Percentiles rank a stretch among this genome's conserved stretches.
Evolutionary conservation across 2,329 filamentous ascomycete species (phyloP).

Genomic region (Chalaropsis thielavioides): DNA sequence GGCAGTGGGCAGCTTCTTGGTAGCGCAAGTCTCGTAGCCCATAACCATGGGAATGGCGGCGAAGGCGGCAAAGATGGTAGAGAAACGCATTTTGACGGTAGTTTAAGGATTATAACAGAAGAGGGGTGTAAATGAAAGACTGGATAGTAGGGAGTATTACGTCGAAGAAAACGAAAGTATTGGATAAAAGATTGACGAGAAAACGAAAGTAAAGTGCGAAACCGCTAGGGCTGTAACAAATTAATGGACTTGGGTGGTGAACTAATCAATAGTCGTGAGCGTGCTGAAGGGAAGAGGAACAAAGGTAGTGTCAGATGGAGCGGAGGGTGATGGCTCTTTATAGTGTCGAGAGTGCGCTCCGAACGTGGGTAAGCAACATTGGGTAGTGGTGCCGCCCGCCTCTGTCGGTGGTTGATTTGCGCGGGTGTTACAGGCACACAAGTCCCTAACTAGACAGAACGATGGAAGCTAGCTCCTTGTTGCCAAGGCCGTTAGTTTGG

Average conservation of each 20-base stretch:
- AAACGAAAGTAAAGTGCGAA: slow-evolving; percentile 3
- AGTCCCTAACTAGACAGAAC: background rate
- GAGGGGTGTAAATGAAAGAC: background rate
- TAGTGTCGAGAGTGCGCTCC: background rate
- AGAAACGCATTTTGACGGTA: slow-evolving; percentile 4
- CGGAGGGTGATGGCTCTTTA: background rate
- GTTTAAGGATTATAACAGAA: background rate
- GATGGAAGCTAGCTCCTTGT: background rate
- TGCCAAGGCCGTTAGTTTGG: background rate
- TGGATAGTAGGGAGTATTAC: background rate
- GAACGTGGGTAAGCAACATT: background rate
- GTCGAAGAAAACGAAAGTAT: slow-evolving; percentile 5
- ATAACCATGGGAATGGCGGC: slow-evolving; percentile 2
- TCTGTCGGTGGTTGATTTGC: background rate
- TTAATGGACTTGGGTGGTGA: slow-evolving; percentile 2
- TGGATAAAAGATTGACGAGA: background rate
- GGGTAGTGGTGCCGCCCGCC: background rate
- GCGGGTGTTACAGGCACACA: background rate
- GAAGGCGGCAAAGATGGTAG: slow-evolving; percentile 1
- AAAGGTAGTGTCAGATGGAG: background rate
- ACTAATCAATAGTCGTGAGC: background rate
- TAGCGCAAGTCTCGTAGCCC: slow-evolving; percentile 16
- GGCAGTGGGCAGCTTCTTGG: slow-evolving; percentile 6
- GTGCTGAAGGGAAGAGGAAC: background rate
- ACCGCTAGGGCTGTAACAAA: slow-evolving; percentile 8